A percentile compares a stretch with the other conserved stretches of the same genome.
Evolutionary conservation across 2,329 filamentous ascomycete genomes (phyloP).

Genomic region (Aphanocladium album): DNA sequence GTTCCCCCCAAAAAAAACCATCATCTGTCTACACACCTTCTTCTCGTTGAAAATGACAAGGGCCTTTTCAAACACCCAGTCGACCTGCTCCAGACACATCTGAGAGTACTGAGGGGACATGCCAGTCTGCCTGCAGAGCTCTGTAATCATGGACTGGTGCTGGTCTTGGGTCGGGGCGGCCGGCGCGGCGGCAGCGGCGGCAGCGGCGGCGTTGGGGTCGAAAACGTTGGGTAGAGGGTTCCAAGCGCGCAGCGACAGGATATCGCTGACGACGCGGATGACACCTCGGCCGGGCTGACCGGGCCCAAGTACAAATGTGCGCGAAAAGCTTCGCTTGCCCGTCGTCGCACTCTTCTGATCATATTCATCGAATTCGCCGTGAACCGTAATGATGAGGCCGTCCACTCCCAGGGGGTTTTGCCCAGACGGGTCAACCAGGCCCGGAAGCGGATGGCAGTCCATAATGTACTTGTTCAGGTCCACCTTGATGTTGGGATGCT

Average conservation of each 20-base stretch:
- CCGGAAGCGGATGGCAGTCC: conserved; percentile 71
- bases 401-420: conserved; percentile 63
- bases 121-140: conserved; percentile 71
- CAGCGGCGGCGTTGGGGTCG: conserved; percentile 21
- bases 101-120: conserved; percentile 76
- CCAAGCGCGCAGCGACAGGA: conserved; percentile 68
- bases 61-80: conserved; percentile 75
- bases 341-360: conserved; percentile 51
- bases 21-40: conserved; percentile 49
- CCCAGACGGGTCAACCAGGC: conserved; percentile 64
- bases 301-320: conserved; percentile 74
- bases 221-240: conserved; percentile 43
- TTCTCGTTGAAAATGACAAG: conserved; percentile 69
- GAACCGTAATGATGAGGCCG: conserved; percentile 72
- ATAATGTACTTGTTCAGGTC: conserved; percentile 72
- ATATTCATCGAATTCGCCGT: conserved; percentile 78
- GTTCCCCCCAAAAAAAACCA: not conserved
- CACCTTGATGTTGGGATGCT: conserved; percentile 65
- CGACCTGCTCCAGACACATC: conserved; percentile 73
- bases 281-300: conserved; percentile 58
- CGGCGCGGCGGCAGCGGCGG: conserved; percentile 21
- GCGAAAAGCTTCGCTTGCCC: conserved; percentile 72
- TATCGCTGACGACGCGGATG: conserved; percentile 74
- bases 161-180: conserved; percentile 33
- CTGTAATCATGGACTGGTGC: conserved; percentile 65